Percentiles rank a stretch among this genome's conserved stretches.
Conservation (phyloP, 768 basidiomycete species). For the Trametes cinnabarina region DNA sequence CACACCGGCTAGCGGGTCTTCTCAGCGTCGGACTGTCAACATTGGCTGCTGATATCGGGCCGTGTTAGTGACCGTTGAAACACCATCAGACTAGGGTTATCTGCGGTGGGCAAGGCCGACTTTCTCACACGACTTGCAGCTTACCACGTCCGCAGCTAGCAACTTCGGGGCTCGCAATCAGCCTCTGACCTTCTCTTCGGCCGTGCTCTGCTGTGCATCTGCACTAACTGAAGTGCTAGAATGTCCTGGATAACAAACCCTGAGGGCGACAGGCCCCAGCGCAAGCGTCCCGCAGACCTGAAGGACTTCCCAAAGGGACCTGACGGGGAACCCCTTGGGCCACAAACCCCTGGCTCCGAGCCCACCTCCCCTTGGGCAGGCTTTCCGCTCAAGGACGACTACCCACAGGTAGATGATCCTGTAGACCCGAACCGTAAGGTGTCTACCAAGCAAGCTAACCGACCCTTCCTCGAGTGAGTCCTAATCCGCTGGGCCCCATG, state of each 20-base stretch:
- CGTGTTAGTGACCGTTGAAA: background rate
- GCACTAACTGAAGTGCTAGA: background rate
- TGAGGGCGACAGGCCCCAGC: slow-evolving; percentile 25
- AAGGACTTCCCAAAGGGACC: slow-evolving; percentile 14
- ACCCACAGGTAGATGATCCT: slow-evolving; percentile 61
- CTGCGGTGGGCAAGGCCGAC: slow-evolving; percentile 6
- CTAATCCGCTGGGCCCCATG: background rate
- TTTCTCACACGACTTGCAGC: slow-evolving; percentile 4
- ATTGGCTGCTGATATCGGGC: background rate
- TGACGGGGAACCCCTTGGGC: slow-evolving; percentile 18
- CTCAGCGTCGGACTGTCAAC: background rate
- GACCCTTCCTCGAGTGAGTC: slow-evolving; percentile 78
- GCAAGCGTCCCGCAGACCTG: slow-evolving; percentile 22
- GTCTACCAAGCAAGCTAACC: slow-evolving; percentile 79
- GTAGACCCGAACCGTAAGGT: slow-evolving; percentile 66
- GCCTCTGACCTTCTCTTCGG: slow-evolving; percentile 5
- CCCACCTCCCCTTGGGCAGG: slow-evolving; percentile 28
- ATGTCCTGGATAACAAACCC: slow-evolving; percentile 72
- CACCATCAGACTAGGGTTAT: background rate
- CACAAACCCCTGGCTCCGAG: slow-evolving; percentile 15
- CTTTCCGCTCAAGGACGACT: slow-evolving; percentile 33
- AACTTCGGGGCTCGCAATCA: slow-evolving; percentile 7
- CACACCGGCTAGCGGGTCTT: background rate
- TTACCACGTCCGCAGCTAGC: background rate
- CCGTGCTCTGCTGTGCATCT: background rate